phyloP scores from a whole-genome alignment of 257 asterid species.

The Striga asiatica region DNA sequence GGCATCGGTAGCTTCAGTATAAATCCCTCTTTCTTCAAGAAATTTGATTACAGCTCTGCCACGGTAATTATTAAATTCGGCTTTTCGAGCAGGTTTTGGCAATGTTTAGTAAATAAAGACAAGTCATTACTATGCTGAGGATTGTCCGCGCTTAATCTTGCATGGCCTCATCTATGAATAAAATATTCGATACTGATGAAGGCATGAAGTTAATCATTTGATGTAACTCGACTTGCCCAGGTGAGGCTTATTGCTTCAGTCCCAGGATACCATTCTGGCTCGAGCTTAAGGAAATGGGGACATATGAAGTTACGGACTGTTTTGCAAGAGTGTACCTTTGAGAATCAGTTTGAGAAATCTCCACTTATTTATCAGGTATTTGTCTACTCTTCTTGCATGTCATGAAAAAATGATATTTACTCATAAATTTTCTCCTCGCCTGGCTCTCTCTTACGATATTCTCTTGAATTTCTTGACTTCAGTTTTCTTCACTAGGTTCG shows the following conservation, averaged over 20 bases:
- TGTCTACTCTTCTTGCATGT: conserved; percentile 1
- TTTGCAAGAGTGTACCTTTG: conserved; percentile 79
- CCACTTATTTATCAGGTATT: conserved; percentile 88
- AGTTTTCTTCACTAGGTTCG: conserved; percentile 95
- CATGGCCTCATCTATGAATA: not conserved
- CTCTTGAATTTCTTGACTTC: conserved; percentile 20
- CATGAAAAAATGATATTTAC: not conserved
- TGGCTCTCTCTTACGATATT: conserved; percentile 8
- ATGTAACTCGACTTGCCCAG: conserved; percentile 29
- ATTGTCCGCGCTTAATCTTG: not conserved
- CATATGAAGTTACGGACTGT: conserved; percentile 89
- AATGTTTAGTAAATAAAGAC: too few relatives aligned
- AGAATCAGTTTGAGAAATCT: conserved; percentile 69
- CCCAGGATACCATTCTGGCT: conserved; percentile 89
- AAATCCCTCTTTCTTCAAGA: conserved; percentile 69
- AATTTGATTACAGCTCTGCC: conserved; percentile 79
- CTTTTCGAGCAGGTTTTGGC: too few relatives aligned
- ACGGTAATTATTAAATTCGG: conserved; percentile 33
- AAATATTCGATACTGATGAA: too few relatives aligned
- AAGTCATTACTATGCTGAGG: not conserved
- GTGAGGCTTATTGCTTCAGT: conserved; percentile 95
- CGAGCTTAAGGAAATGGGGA: conserved; percentile 87
- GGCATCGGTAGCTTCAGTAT: conserved; percentile 58
- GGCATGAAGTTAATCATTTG: too few relatives aligned
- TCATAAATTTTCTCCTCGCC: conserved; percentile 10